These are phyloP conservation scores for Tetrapisispora arboricola DNA, from an alignment of 805 yeast species.

Conservation along the genomic window DNA sequence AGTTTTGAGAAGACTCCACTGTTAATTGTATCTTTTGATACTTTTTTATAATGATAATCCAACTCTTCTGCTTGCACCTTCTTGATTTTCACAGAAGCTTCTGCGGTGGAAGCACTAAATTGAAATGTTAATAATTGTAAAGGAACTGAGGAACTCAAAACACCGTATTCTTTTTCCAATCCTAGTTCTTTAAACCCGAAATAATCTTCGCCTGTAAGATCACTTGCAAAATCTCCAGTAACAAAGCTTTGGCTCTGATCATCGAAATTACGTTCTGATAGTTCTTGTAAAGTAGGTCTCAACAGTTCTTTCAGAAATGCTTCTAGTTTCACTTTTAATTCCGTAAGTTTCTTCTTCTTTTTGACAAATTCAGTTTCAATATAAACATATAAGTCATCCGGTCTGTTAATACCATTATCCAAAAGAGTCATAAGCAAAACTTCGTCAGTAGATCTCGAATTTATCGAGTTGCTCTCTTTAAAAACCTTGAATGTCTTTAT, in stretches of 20 bases:
- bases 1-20: conserved; percentile 40
- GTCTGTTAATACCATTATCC: conserved; percentile 80
- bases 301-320: conserved; percentile 66
- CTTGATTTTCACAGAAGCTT: conserved; percentile 41
- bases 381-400: conserved; percentile 65
- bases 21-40: conserved; percentile 43
- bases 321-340: conserved; percentile 56
- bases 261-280: conserved; percentile 66
- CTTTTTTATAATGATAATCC: conserved; percentile 42
- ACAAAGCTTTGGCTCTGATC: conserved; percentile 91
- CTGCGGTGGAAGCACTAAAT: conserved; percentile 58
- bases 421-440: conserved; percentile 54
- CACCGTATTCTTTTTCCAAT: conserved; percentile 80
- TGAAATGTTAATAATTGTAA: conserved; percentile 56
- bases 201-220: conserved; percentile 85
- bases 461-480: conserved; percentile 45
- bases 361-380: conserved; percentile 61
- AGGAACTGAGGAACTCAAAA: conserved; percentile 79
- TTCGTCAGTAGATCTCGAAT: conserved; percentile 25
- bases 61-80: conserved; percentile 56
- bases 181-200: conserved; percentile 95
- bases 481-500: conserved; percentile 62
- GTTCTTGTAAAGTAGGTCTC: conserved; percentile 66
- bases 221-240: conserved; percentile 90
- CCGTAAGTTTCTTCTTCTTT: conserved; percentile 59